A percentile compares a stretch with the other conserved stretches of the same genome.
Evolutionary conservation across 2,329 filamentous ascomycete species (phyloP).

Genomic region (Penicillium sp.): DNA sequence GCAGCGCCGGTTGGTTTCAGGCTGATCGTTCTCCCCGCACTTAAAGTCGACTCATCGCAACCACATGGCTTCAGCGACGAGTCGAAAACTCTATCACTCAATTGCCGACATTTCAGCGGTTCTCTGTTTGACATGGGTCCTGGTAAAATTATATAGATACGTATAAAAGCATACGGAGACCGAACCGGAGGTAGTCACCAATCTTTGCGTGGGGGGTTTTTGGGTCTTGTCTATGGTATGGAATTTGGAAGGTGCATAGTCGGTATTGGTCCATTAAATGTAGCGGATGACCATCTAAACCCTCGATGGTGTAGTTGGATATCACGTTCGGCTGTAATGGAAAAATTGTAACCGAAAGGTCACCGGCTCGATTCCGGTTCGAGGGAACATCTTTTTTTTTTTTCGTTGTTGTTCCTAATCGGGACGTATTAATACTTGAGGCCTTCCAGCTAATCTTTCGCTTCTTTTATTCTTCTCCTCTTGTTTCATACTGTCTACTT

Average conservation of each 20-base stretch:
- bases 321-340: not conserved
- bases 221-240: not conserved
- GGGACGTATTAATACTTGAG: too few relatives aligned
- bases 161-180: not conserved
- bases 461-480: too few relatives aligned
- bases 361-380: not conserved
- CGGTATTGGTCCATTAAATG: not conserved
- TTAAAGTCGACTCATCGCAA: not conserved
- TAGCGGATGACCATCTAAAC: not conserved
- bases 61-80: not conserved
- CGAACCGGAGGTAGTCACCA: not conserved
- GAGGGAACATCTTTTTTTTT: not conserved
- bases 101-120: too few relatives aligned
- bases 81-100: not conserved
- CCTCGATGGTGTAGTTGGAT: not conserved
- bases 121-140: not conserved
- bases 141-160: not conserved
- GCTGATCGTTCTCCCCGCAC: conserved; percentile 13
- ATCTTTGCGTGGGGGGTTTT: too few relatives aligned
- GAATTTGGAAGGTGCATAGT: not conserved
- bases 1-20: conserved; percentile 6
- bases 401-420: too few relatives aligned
- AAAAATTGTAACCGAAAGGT: not conserved
- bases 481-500: too few relatives aligned
- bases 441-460: too few relatives aligned